Percentiles rank a stretch among this genome's conserved stretches.
phyloP scores from a whole-genome alignment of 352 stramenopile genomes.

The Globisporangium iwayamae region DNA sequence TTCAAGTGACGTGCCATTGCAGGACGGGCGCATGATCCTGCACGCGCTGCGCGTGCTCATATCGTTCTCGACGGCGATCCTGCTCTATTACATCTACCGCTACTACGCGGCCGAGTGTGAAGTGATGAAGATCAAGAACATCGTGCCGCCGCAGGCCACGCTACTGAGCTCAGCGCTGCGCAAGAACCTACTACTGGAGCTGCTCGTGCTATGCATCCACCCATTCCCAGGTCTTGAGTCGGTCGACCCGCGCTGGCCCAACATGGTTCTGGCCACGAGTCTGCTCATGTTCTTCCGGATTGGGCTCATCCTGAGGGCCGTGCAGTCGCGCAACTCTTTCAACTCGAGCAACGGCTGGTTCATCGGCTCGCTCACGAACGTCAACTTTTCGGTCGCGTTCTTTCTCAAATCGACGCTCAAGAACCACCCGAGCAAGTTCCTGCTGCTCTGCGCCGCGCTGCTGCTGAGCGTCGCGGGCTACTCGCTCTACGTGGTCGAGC shows the following conservation, averaged over 20 bases:
- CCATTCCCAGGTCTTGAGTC: slow-evolving; percentile 67
- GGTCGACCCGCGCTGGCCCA: slow-evolving; percentile 57
- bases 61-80: slow-evolving; percentile 52
- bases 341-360: slow-evolving; percentile 83
- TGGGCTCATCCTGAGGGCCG: slow-evolving; percentile 46
- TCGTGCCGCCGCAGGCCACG: slow-evolving; percentile 63
- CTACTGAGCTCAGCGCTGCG: slow-evolving; percentile 59
- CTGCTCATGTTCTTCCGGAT: slow-evolving; percentile 63
- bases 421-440: slow-evolving; percentile 50
- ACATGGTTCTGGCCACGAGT: slow-evolving; percentile 50
- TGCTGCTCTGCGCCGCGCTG: slow-evolving; percentile 35
- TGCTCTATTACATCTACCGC: slow-evolving; percentile 68
- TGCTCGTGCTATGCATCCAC: slow-evolving; percentile 50
- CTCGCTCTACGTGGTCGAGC: slow-evolving; percentile 62
- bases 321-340: slow-evolving; percentile 66
- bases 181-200: slow-evolving; percentile 40
- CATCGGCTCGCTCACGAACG: slow-evolving; percentile 71
- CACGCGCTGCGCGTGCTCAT: slow-evolving; percentile 63
- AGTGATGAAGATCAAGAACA: slow-evolving; percentile 81
- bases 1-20: slow-evolving; percentile 26
- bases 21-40: slow-evolving; percentile 61
- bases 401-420: slow-evolving; percentile 79
- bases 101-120: slow-evolving; percentile 69
- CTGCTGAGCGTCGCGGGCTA: slow-evolving; percentile 52
- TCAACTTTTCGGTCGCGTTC: slow-evolving; percentile 68